phyloP scores from a whole-genome alignment of 768 basidiomycete genomes.

The Boletales sp. region DNA sequence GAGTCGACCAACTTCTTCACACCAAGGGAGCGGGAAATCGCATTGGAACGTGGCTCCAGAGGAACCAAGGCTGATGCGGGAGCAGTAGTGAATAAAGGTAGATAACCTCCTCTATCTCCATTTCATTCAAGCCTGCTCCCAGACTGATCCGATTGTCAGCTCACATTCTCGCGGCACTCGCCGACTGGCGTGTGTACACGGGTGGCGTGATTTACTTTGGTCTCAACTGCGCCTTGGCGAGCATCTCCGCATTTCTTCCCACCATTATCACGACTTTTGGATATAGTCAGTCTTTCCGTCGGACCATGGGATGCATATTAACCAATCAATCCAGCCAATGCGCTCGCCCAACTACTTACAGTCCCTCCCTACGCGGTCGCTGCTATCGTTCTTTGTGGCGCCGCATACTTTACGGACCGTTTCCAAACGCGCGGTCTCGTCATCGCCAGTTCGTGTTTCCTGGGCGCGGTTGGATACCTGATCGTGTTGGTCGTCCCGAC shows the following conservation, averaged over 20 bases:
- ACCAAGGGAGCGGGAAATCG: constrained; percentile 51
- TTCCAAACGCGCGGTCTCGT: constrained; percentile 55
- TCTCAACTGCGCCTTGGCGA: constrained; percentile 71
- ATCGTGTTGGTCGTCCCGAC: constrained; percentile 51
- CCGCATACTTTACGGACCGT: constrained; percentile 63
- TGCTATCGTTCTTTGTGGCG: constrained; percentile 54
- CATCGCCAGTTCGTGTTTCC: constrained; percentile 26
- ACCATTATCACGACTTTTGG: constrained; percentile 77
- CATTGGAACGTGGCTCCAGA: constrained; percentile 64
- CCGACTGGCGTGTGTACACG: constrained; percentile 67
- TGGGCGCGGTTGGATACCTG: constrained; percentile 49
- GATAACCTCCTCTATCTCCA: too few relatives aligned
- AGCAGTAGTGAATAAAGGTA: constrained; percentile 57
- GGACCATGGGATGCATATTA: background rate
- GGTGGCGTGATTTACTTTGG: constrained; percentile 78
- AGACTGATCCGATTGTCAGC: constrained; percentile 32
- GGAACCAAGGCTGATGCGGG: constrained; percentile 64
- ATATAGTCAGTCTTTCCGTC: constrained; percentile 47
- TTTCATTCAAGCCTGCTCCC: background rate
- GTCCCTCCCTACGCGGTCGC: constrained; percentile 80
- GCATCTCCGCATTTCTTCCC: constrained; percentile 79
- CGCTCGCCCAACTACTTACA: constrained; percentile 67
- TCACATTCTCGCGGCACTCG: constrained; percentile 59
- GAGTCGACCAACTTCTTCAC: constrained; percentile 62
- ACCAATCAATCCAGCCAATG: constrained; percentile 42